Conservation (phyloP, 2,329 filamentous ascomycete species). For the Fusarium sp. region DNA sequence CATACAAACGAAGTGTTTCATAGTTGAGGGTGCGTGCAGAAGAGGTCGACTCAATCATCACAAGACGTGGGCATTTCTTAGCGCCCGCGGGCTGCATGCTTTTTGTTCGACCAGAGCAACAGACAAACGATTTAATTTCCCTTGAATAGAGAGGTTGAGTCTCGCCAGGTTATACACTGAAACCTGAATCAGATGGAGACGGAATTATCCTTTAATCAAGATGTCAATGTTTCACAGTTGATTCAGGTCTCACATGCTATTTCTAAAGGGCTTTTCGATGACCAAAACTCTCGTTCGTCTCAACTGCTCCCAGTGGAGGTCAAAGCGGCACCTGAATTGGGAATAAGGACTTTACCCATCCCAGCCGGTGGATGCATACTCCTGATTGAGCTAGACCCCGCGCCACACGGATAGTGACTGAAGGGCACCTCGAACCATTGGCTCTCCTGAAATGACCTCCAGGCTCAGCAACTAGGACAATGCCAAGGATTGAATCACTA, state of each 20-base stretch:
- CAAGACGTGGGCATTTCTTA: constrained; percentile 1
- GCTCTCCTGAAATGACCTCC: constrained; percentile 32
- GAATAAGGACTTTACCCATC: constrained; percentile 10
- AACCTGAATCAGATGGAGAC: not conserved
- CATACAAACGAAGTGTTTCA: constrained; percentile 10
- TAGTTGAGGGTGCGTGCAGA: constrained; percentile 4
- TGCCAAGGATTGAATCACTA: constrained; percentile 16
- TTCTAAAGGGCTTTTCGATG: not conserved
- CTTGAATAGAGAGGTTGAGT: not conserved
- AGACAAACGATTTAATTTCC: constrained; percentile 7
- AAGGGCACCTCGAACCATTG: constrained; percentile 25
- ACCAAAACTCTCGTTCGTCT: constrained; percentile 19
- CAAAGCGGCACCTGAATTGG: not conserved
- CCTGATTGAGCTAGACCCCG: constrained; percentile 27
- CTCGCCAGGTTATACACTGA: not conserved
- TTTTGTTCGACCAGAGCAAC: constrained; percentile 10
- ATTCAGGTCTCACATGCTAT: constrained; percentile 6
- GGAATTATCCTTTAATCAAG: not conserved
- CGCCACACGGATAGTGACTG: constrained; percentile 29
- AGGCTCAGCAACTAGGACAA: not conserved
- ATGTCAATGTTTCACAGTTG: constrained; percentile 5
- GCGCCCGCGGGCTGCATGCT: not conserved
- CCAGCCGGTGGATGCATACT: not conserved
- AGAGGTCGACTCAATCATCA: not conserved
- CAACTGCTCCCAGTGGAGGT: not conserved